A percentile compares a stretch with the other conserved stretches of the same genome.
Conservation (phyloP, 2,329 filamentous ascomycete species). For the Rutstroemia sp. region DNA sequence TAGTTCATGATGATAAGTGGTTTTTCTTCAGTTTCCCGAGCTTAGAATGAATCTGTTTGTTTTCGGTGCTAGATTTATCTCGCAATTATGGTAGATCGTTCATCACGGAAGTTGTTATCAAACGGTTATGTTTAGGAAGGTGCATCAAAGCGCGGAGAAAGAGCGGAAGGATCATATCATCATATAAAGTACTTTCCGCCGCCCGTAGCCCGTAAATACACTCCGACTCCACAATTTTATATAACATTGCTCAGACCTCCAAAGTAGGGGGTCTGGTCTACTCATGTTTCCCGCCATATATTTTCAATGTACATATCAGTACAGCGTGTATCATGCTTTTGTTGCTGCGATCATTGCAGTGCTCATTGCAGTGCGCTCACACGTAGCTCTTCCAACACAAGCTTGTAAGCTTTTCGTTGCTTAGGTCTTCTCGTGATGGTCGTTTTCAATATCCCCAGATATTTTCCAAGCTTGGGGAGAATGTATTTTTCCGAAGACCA, state of each 20-base stretch:
- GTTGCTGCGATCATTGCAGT: slow-evolving; percentile 13
- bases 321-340: neutral
- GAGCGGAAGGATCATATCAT: slow-evolving; percentile 1
- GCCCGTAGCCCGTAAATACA: slow-evolving; percentile 1
- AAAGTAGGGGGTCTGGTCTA: too few species aligned
- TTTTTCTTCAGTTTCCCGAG: neutral
- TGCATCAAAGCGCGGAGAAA: slow-evolving; percentile 1
- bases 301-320: neutral
- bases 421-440: slow-evolving; percentile 56
- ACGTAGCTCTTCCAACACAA: slow-evolving; percentile 62
- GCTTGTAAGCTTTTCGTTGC: slow-evolving; percentile 81
- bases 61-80: neutral
- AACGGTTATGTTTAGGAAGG: neutral
- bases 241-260: neutral
- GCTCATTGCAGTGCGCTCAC: slow-evolving; percentile 15
- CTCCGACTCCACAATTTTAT: neutral
- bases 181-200: neutral
- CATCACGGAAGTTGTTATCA: neutral
- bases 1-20: slow-evolving; percentile 21
- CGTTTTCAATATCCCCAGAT: slow-evolving; percentile 55
- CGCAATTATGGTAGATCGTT: neutral
- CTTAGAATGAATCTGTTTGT: neutral
- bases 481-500: slow-evolving; percentile 66
- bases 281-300: neutral
- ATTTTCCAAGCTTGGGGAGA: slow-evolving; percentile 60